Evolutionary conservation across 352 stramenopile genomes (phyloP), one percentile per base, ranked within the genome.

Genomic region (Phytophthora hybrid): DNA sequence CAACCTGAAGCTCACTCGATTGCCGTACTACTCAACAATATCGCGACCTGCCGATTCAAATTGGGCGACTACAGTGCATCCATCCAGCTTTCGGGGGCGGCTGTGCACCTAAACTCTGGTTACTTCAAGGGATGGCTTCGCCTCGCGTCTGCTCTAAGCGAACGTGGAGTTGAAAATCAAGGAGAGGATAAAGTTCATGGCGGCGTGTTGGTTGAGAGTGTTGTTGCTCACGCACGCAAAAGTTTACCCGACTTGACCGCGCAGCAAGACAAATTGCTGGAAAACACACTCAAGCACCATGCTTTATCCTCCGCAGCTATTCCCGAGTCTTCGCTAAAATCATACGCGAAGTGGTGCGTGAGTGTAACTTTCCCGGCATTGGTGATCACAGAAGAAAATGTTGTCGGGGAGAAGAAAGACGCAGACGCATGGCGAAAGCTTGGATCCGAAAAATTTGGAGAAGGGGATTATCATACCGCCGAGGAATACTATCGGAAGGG

Each of bases 81-180:
- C 10, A 67, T 73, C 16, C 72, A 73, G 21, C 68, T 79, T 53
- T 63, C 67, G 7, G 74, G 74, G 0, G 69, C 57, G 4, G 73
- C 68, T 9, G 68, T 53, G 6, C 68, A 77, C 34, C 59, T 79
- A 1, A 29, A 71, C 3, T 47, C 63, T 3, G 13, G n/a, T 0
- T 79, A 77, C 56, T 55, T 74, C 4, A 79, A 79, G 23, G 73
- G 18, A 5, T 79, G 62, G 68, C 58, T 67, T 3, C 68, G 68
- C 6, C 68, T 79, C 18, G 62, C 58, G 11, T 69, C 63, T 21
- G 56, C 63, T 21, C 49, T 79, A 18, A 29, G n/a, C 46, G 39
- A 73, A 29, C 10, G 65, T 37, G 58, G 47, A 52, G 26, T 14
- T 26, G 11, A 49, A 21, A 4, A 23, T 2, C 32, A 34, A 21